phyloP scores from a whole-genome alignment of 2,329 filamentous ascomycete species.

The Trichophyton simii region DNA sequence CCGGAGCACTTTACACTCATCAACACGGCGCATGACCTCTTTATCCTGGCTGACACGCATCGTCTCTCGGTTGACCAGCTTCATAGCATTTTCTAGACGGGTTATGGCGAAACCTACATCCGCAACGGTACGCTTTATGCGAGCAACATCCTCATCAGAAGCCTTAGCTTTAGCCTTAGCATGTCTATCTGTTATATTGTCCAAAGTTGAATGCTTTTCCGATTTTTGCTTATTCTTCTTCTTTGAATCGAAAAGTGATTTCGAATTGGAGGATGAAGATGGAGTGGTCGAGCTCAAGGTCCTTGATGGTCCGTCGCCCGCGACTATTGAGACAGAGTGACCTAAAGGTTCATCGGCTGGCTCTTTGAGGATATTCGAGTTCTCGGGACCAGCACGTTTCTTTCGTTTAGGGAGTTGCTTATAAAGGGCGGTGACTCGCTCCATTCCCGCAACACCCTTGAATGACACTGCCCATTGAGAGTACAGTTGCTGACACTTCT shows the following conservation, averaged over 20 bases:
- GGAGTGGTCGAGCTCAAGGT: slow-evolving; percentile 17
- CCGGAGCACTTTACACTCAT: slow-evolving; percentile 72
- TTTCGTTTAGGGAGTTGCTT: slow-evolving; percentile 55
- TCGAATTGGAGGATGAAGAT: slow-evolving; percentile 26
- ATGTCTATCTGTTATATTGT: slow-evolving; percentile 52
- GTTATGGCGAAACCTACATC: slow-evolving; percentile 83
- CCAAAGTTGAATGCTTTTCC: slow-evolving; percentile 55
- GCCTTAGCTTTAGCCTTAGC: slow-evolving; percentile 78
- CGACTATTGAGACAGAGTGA: slow-evolving; percentile 28
- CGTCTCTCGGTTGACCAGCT: slow-evolving; percentile 78
- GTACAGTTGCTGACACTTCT: slow-evolving; percentile 80
- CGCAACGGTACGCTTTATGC: slow-evolving; percentile 75
- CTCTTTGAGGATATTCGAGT: slow-evolving; percentile 72
- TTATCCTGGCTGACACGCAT: slow-evolving; percentile 79
- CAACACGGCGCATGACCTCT: slow-evolving; percentile 63
- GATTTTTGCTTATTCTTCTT: slow-evolving; percentile 45
- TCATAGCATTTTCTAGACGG: slow-evolving; percentile 74
- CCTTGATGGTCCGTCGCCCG: slow-evolving; percentile 27
- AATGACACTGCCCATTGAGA: slow-evolving; percentile 75
- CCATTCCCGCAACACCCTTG: slow-evolving; percentile 65
- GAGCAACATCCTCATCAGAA: slow-evolving; percentile 46
- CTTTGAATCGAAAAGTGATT: slow-evolving; percentile 24
- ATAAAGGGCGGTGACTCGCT: slow-evolving; percentile 67
- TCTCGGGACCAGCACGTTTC: slow-evolving; percentile 60
- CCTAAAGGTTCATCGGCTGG: slow-evolving; percentile 42